A percentile compares a stretch with the other conserved stretches of the same genome.
These are phyloP conservation scores for Boletus sp. DNA, from an alignment of 768 basidiomycete genomes.

Conservation along the genomic window DNA sequence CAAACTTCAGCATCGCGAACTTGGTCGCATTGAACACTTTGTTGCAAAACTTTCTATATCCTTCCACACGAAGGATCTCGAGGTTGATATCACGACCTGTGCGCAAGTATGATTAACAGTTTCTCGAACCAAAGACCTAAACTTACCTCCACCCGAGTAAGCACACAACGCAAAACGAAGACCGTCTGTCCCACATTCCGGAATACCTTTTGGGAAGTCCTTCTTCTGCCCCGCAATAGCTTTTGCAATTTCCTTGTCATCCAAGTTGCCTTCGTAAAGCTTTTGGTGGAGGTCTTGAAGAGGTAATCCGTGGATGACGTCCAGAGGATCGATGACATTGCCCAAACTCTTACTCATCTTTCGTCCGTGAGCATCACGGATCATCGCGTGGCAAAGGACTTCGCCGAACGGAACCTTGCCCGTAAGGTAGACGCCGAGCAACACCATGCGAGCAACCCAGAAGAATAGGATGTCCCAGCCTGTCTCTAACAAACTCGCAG, in stretches of 20 bases:
- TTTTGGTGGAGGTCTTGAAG: slow-evolving; percentile 84
- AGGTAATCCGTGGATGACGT: slow-evolving; percentile 83
- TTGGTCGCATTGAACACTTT: slow-evolving; percentile 99
- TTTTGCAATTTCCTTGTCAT: slow-evolving; percentile 88
- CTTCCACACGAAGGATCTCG: slow-evolving; percentile 93
- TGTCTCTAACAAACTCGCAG: slow-evolving; percentile 88
- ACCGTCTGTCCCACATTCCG: slow-evolving; percentile 97
- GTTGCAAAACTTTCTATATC: slow-evolving; percentile 99
- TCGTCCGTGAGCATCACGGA: slow-evolving; percentile 96
- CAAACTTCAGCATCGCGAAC: slow-evolving; percentile 98
- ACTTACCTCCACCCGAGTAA: slow-evolving; percentile 83
- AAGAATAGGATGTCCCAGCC: slow-evolving; percentile 99
- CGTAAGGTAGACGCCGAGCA: slow-evolving; percentile 88
- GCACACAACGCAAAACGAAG: slow-evolving; percentile 93
- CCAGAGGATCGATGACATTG: slow-evolving; percentile 96
- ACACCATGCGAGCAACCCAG: slow-evolving; percentile 99
- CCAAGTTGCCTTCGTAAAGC: slow-evolving; percentile 87
- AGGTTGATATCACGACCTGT: slow-evolving; percentile 95
- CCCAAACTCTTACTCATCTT: slow-evolving; percentile 99
- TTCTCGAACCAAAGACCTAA: neutral
- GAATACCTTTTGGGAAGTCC: slow-evolving; percentile 98
- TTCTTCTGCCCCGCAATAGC: slow-evolving; percentile 97
- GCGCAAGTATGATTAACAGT: neutral
- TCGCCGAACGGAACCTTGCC: slow-evolving; percentile 92
- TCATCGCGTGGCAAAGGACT: slow-evolving; percentile 97